Evolutionary conservation across 129 eudicot species (phyloP).

Genomic region (Flaveria ramosissima): DNA sequence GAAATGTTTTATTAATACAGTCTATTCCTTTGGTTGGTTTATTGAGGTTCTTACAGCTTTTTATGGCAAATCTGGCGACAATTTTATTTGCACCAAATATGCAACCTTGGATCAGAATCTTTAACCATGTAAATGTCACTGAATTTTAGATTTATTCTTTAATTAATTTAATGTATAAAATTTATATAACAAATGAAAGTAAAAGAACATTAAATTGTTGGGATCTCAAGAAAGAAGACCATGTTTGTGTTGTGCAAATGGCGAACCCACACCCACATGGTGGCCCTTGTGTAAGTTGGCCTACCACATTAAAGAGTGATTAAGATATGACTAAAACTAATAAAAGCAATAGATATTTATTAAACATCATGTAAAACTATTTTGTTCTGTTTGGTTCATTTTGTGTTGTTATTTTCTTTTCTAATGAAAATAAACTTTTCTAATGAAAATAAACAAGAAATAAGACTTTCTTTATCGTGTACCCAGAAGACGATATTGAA

Average conservation of each 20-base stretch:
- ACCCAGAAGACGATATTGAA: background rate
- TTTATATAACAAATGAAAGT: background rate
- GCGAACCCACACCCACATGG: conserved; percentile 20
- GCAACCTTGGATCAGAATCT: background rate
- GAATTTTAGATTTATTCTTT: background rate
- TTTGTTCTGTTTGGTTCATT: background rate
- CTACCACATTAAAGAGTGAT: conserved; percentile 27
- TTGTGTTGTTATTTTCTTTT: background rate
- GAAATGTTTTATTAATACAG: background rate
- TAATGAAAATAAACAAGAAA: background rate
- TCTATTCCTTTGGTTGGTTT: background rate
- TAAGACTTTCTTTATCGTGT: background rate
- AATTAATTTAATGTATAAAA: background rate
- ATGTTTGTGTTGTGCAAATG: conserved; percentile 22
- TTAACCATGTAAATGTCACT: background rate
- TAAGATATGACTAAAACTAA: conserved; percentile 9
- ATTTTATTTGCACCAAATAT: background rate
- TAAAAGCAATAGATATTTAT: background rate
- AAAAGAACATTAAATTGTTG: conserved; percentile 14
- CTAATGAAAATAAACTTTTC: background rate
- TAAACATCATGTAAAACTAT: background rate
- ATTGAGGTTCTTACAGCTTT: background rate
- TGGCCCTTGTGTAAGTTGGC: conserved; percentile 20
- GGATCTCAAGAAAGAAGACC: conserved; percentile 19
- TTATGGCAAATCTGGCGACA: background rate